Evolutionary conservation across 2,329 filamentous ascomycete species (phyloP).

Genomic region (Sordariomycetes sp.): DNA sequence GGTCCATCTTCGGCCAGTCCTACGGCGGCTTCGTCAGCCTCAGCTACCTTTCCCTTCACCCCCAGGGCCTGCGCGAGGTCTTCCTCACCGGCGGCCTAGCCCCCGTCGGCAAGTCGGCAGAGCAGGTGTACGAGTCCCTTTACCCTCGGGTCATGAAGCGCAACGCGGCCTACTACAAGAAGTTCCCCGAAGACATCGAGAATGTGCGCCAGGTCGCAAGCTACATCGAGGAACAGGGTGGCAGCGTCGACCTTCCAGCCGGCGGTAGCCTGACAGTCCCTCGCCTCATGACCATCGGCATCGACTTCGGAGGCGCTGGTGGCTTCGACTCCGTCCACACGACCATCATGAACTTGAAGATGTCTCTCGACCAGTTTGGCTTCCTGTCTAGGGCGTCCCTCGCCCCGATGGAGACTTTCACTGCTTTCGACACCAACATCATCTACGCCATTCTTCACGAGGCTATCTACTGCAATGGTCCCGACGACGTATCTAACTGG

Average conservation of each 20-base stretch:
- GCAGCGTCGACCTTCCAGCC: conserved; percentile 49
- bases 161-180: conserved; percentile 71
- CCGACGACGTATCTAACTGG: conserved; percentile 57
- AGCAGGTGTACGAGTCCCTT: conserved; percentile 64
- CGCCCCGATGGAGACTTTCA: conserved; percentile 52
- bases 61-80: conserved; percentile 67
- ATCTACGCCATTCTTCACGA: conserved; percentile 86
- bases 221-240: conserved; percentile 48
- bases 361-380: conserved; percentile 65
- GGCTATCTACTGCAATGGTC: conserved; percentile 70
- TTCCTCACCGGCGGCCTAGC: conserved; percentile 81
- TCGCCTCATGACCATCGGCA: conserved; percentile 67
- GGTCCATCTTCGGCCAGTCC: conserved; percentile 82
- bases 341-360: conserved; percentile 56
- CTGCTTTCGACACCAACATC: conserved; percentile 63
- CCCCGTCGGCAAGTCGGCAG: conserved; percentile 59
- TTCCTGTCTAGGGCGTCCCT: conserved; percentile 67
- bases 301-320: conserved; percentile 69
- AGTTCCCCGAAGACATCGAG: conserved; percentile 71
- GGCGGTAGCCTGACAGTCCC: conserved; percentile 63
- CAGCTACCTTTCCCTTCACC: conserved; percentile 74
- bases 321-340: conserved; percentile 68
- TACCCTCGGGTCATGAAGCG: conserved; percentile 60
- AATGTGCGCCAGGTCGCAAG: conserved; percentile 55
- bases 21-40: conserved; percentile 83